These are phyloP conservation scores for Irpex sp. DNA, from an alignment of 1,284 basidiomycete genomes.

Conservation along the genomic window DNA sequence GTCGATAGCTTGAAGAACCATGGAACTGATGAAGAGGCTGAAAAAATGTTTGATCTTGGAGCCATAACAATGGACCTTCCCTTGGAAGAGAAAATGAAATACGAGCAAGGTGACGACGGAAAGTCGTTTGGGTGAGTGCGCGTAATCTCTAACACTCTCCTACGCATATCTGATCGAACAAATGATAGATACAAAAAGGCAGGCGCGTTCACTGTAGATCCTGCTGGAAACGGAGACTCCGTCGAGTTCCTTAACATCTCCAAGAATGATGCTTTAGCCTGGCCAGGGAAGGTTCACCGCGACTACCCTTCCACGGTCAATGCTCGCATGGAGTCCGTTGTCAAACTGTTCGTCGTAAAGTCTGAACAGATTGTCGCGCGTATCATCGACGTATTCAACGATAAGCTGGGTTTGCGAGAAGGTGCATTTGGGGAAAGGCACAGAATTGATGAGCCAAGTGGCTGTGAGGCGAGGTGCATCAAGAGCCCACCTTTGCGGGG, in stretches of 20 bases:
- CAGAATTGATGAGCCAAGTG: slow-evolving; percentile 29
- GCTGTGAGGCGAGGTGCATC: slow-evolving; percentile 37
- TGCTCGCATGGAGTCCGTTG: slow-evolving; percentile 27
- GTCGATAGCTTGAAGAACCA: slow-evolving; percentile 21
- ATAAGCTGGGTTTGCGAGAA: slow-evolving; percentile 28
- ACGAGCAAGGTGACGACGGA: slow-evolving; percentile 34
- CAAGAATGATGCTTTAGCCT: slow-evolving; percentile 28
- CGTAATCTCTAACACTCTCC: too few species aligned
- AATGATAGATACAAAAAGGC: slow-evolving; percentile 30
- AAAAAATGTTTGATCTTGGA: slow-evolving; percentile 35
- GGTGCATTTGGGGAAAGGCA: slow-evolving; percentile 29
- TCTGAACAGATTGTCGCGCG: slow-evolving; percentile 30
- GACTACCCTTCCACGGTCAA: slow-evolving; percentile 32
- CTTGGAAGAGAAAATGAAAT: slow-evolving; percentile 35
- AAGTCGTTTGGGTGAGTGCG: slow-evolving; percentile 30
- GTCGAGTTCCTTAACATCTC: slow-evolving; percentile 29
- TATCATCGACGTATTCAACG: slow-evolving; percentile 30
- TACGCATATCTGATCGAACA: neutral
- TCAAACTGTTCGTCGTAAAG: slow-evolving; percentile 31
- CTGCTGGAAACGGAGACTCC: slow-evolving; percentile 29
- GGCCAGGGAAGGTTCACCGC: slow-evolving; percentile 27
- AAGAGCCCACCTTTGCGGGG: slow-evolving; percentile 26
- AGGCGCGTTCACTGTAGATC: slow-evolving; percentile 32
- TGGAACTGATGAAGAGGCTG: slow-evolving; percentile 28
- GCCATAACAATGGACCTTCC: slow-evolving; percentile 33